Evolutionary conservation across 345 rosid species (phyloP).

Genomic region (Populus alba): DNA sequence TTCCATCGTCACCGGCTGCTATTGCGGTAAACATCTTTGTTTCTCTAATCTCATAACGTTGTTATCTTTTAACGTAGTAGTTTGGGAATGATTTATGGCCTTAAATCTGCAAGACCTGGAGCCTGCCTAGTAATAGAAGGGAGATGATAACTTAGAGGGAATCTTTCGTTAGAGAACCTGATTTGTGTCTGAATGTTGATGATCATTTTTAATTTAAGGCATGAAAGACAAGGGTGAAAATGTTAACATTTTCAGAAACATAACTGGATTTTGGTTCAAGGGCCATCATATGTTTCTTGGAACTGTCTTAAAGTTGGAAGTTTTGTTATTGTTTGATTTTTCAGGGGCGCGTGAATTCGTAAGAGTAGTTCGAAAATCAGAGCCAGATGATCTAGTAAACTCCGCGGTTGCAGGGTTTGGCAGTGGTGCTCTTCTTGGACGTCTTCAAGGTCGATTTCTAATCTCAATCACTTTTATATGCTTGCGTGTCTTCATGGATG

Average conservation of each 20-base stretch:
- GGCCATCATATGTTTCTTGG: background rate
- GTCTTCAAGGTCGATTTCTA: slow-evolving; percentile 61
- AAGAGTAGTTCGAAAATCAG: slow-evolving; percentile 60
- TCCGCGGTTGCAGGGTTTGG: slow-evolving; percentile 76
- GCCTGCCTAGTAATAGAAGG: background rate
- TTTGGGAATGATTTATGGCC: too few species aligned
- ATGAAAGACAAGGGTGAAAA: background rate
- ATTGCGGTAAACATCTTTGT: slow-evolving; percentile 50
- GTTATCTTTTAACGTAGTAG: too few species aligned
- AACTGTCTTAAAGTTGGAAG: background rate
- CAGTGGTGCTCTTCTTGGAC: slow-evolving; percentile 78
- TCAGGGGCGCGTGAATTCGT: slow-evolving; percentile 84
- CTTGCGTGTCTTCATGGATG: background rate
- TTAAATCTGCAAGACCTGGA: background rate
- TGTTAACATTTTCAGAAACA: background rate
- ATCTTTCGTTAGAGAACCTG: background rate
- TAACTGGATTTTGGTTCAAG: background rate
- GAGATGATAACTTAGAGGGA: background rate
- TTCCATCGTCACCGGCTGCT: slow-evolving; percentile 70
- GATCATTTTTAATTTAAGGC: background rate
- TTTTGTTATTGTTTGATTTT: slow-evolving; percentile 21
- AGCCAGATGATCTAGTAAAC: slow-evolving; percentile 63
- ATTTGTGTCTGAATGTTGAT: background rate
- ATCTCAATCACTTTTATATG: background rate
- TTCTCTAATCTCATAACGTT: background rate